Conservation (phyloP, 768 basidiomycete genomes). For the Rubroboletus pulcherrimus region DNA sequence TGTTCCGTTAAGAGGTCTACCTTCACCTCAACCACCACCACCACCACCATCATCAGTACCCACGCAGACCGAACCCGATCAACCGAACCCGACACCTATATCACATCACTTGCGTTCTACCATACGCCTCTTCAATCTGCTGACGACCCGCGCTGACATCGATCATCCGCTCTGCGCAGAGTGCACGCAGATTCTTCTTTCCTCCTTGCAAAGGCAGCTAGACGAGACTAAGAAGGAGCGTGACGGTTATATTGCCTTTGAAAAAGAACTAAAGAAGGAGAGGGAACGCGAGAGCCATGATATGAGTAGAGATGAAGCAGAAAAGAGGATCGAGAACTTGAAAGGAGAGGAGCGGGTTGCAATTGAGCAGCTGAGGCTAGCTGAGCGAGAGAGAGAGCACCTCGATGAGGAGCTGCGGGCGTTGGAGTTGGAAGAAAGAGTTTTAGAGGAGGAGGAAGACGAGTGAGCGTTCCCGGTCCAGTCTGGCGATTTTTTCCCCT, state of each 20-base stretch:
- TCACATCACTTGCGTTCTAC: constrained; percentile 77
- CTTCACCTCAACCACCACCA: constrained; percentile 15
- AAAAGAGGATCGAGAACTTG: constrained; percentile 69
- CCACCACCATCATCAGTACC: constrained; percentile 26
- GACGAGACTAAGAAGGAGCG: constrained; percentile 90
- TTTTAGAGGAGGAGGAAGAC: constrained; percentile 77
- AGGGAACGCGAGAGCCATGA: constrained; percentile 67
- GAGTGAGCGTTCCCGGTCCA: constrained; percentile 49
- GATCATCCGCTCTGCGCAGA: constrained; percentile 95
- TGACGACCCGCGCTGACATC: constrained; percentile 73
- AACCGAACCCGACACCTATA: constrained; percentile 65
- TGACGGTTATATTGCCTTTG: constrained; percentile 91
- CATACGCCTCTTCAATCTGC: constrained; percentile 67
- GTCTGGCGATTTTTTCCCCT: background rate
- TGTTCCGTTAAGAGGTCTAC: constrained; percentile 21
- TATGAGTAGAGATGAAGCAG: constrained; percentile 58
- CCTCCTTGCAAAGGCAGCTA: constrained; percentile 70
- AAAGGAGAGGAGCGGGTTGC: constrained; percentile 65
- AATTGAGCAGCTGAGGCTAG: constrained; percentile 69
- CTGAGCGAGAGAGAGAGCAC: constrained; percentile 73
- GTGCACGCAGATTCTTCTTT: constrained; percentile 81
- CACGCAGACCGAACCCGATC: constrained; percentile 46
- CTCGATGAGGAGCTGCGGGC: constrained; percentile 68
- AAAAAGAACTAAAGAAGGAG: constrained; percentile 81
- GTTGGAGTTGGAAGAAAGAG: constrained; percentile 74